Percentiles rank a stretch among this genome's conserved stretches.
Conservation (phyloP, 106 monocot genomes). For the Xerophyta viscosa region DNA sequence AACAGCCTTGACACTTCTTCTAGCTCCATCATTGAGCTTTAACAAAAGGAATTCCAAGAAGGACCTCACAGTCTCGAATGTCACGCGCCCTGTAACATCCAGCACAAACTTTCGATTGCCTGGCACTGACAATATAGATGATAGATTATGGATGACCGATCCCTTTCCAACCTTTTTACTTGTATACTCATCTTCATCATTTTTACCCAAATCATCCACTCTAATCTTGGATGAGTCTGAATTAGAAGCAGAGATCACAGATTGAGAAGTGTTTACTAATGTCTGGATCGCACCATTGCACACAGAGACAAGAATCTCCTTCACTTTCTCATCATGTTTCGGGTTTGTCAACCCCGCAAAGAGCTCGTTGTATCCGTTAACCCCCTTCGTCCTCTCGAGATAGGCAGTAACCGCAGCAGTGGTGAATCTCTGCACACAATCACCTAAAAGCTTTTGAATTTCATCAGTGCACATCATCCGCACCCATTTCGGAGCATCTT, state of each 20-base stretch:
- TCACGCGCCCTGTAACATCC: slow-evolving; percentile 70
- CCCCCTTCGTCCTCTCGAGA: slow-evolving; percentile 66
- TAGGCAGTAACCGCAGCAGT: slow-evolving; percentile 60
- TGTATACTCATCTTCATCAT: background rate
- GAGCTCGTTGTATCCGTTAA: slow-evolving; percentile 62
- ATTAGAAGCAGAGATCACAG: slow-evolving; percentile 23
- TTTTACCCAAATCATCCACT: background rate
- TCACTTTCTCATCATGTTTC: slow-evolving; percentile 58
- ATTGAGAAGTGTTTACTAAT: slow-evolving; percentile 67
- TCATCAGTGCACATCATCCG: slow-evolving; percentile 26
- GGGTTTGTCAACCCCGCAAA: slow-evolving; percentile 69
- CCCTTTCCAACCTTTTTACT: background rate
- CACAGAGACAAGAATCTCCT: slow-evolving; percentile 56
- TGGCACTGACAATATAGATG: slow-evolving; percentile 50
- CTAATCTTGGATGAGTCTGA: background rate
- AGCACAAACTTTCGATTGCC: slow-evolving; percentile 55
- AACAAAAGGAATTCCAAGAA: slow-evolving; percentile 52
- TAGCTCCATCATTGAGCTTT: slow-evolving; percentile 31
- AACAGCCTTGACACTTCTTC: slow-evolving; percentile 25
- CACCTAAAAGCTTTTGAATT: slow-evolving; percentile 34
- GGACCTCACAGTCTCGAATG: slow-evolving; percentile 67
- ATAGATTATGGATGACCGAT: slow-evolving; percentile 39
- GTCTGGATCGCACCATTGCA: slow-evolving; percentile 79
- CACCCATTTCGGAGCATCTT: slow-evolving; percentile 29
- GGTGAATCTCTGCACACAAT: slow-evolving; percentile 52